Percentiles rank a stretch among this genome's conserved stretches.
These are phyloP conservation scores for Paramecium tetraurelia DNA, from an alignment of 73 alveolate species.

Conservation along the genomic window DNA sequence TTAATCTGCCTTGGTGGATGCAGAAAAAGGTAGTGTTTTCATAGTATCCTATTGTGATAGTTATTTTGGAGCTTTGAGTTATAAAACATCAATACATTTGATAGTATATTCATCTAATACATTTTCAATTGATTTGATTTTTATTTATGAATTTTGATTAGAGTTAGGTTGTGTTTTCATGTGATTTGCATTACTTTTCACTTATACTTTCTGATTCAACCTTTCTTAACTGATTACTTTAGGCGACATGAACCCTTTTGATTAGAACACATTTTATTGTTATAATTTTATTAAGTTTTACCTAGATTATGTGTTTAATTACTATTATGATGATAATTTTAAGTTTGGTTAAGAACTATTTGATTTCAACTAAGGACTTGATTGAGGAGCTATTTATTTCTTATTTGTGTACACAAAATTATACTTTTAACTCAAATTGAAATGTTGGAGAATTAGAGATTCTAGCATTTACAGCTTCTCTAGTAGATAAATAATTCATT, in stretches of 20 bases:
- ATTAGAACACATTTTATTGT: not conserved
- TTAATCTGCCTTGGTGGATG: not conserved
- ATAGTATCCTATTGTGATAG: not conserved
- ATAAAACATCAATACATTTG: not conserved
- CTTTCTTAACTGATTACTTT: not conserved
- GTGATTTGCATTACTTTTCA: not conserved
- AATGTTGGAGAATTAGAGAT: not conserved
- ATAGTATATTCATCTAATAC: not conserved
- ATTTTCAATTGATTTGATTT: not conserved
- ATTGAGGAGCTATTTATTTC: not conserved
- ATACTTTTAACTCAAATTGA: not conserved
- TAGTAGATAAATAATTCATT: not conserved
- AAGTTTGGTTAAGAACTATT: not conserved
- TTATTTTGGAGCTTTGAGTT: not conserved
- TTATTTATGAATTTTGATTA: not conserved
- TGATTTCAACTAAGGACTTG: not conserved
- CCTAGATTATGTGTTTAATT: not conserved
- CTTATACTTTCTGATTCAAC: not conserved
- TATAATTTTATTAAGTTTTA: not conserved
- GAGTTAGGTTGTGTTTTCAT: constrained; percentile 23
- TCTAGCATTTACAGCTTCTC: not conserved
- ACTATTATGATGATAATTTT: not conserved
- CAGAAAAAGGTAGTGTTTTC: not conserved
- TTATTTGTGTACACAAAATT: not conserved
- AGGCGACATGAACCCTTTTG: constrained; percentile 34